These are phyloP conservation scores for Fusarium foetens DNA, from an alignment of 2,329 filamentous ascomycete genomes.

Conservation along the genomic window DNA sequence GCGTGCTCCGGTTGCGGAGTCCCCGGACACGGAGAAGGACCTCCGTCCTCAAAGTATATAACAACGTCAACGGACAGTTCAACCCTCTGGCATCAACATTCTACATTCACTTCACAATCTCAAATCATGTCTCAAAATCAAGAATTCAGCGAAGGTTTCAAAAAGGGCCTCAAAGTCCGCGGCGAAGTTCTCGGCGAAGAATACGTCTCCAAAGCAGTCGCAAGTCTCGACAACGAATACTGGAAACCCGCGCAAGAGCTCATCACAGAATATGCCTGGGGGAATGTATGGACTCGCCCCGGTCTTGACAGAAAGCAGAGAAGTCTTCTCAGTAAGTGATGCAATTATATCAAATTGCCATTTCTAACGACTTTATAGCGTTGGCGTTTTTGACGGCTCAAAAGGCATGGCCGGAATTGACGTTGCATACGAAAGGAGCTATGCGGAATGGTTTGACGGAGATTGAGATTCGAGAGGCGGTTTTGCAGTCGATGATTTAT, in stretches of 20 bases:
- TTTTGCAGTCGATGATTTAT: constrained; percentile 34
- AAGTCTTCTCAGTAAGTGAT: constrained; percentile 28
- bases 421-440: constrained; percentile 29
- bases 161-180: constrained; percentile 12
- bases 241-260: constrained; percentile 33
- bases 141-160: constrained; percentile 17
- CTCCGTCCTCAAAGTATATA: not conserved
- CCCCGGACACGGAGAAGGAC: not conserved
- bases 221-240: constrained; percentile 27
- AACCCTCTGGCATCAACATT: no score
- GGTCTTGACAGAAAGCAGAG: constrained; percentile 34
- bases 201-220: constrained; percentile 33
- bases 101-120: no score
- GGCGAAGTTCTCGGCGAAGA: constrained; percentile 32
- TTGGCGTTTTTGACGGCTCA: constrained; percentile 33
- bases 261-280: constrained; percentile 32
- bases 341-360: accelerated
- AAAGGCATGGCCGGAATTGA: constrained; percentile 29
- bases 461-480: constrained; percentile 31
- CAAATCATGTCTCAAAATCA: constrained; percentile 4
- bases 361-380: not conserved
- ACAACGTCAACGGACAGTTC: accelerated
- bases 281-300: constrained; percentile 24
- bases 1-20: constrained; percentile 7
- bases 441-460: constrained; percentile 30